phyloP scores from a whole-genome alignment of 164 flowering plant species.

The Liriodendron chinense region DNA sequence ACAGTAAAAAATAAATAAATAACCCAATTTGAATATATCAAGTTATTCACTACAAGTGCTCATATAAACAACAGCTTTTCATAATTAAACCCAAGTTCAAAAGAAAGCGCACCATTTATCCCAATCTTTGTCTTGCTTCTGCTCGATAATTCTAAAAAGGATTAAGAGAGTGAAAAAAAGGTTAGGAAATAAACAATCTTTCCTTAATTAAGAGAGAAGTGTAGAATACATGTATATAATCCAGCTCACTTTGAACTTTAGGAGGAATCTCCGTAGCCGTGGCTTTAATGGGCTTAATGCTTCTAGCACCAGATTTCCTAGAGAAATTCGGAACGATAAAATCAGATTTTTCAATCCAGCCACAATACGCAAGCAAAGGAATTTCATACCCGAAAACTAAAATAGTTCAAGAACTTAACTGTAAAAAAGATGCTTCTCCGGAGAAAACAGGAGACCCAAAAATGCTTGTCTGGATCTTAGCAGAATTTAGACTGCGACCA shows the following conservation, averaged over 20 bases:
- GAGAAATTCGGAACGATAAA: neutral
- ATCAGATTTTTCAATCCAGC: neutral
- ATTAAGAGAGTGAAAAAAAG: neutral
- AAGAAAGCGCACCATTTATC: conserved; percentile 62
- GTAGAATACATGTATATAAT: neutral
- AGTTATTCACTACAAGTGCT: too few relatives aligned
- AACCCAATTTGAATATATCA: too few relatives aligned
- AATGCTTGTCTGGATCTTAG: neutral
- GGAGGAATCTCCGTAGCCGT: conserved; percentile 90
- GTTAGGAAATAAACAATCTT: neutral
- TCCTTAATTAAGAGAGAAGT: neutral
- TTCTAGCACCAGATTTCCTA: conserved; percentile 37
- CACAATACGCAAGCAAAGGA: neutral
- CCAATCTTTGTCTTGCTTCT: conserved; percentile 76
- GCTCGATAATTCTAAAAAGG: conserved; percentile 44
- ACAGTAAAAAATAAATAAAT: too few relatives aligned
- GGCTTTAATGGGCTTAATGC: conserved; percentile 61
- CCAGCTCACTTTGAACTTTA: conserved; percentile 33
- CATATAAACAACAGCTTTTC: too few relatives aligned
- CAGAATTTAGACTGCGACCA: conserved; percentile 6
- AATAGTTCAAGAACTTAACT: conserved; percentile 4
- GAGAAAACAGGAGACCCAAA: conserved; percentile 11
- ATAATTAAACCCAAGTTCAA: too few relatives aligned
- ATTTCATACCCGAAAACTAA: neutral
- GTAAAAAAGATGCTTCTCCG: conserved; percentile 5